Evolutionary conservation across 1,284 basidiomycete species (phyloP).

Genomic region (Cystobasidium pallidum): DNA sequence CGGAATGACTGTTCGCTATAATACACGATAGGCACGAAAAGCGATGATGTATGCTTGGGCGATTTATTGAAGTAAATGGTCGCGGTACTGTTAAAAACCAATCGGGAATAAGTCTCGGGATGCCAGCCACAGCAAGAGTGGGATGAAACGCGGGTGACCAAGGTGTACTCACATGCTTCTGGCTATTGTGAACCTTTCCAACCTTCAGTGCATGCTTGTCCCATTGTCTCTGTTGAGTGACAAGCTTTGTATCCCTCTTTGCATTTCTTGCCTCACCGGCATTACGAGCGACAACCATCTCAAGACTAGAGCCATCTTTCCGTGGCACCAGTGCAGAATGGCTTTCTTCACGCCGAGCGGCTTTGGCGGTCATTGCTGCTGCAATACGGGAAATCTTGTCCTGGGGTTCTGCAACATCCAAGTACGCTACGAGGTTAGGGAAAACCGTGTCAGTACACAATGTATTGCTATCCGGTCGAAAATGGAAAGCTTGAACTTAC

Average conservation of each 20-base stretch:
- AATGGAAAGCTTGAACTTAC: slow-evolving; percentile 13
- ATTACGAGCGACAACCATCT: slow-evolving; percentile 88
- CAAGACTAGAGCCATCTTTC: slow-evolving; percentile 76
- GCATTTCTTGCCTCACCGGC: slow-evolving; percentile 92
- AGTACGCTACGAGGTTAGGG: slow-evolving; percentile 20
- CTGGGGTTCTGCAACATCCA: slow-evolving; percentile 45
- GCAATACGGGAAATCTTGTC: slow-evolving; percentile 46
- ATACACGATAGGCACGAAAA: neutral
- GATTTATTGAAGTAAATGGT: slow-evolving; percentile 28
- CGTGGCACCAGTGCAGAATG: slow-evolving; percentile 80
- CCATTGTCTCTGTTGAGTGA: slow-evolving; percentile 74
- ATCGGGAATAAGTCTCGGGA: too few species aligned
- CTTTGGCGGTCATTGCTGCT: slow-evolving; percentile 35
- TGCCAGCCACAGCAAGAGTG: too few species aligned
- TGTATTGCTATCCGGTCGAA: too few species aligned
- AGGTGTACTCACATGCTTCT: slow-evolving; percentile 65
- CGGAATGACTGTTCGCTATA: neutral
- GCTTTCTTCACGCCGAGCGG: slow-evolving; percentile 60
- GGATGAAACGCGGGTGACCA: too few species aligned
- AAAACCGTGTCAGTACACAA: neutral
- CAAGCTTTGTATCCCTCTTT: slow-evolving; percentile 80
- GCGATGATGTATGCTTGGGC: neutral
- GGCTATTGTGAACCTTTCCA: slow-evolving; percentile 72
- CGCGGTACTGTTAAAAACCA: slow-evolving; percentile 27
- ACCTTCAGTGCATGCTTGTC: slow-evolving; percentile 85